Evolutionary conservation across 2,329 filamentous ascomycete species (phyloP), one percentile per base, ranked within the genome.

Genomic region (Pseudopyrenochaeta lycopersici): DNA sequence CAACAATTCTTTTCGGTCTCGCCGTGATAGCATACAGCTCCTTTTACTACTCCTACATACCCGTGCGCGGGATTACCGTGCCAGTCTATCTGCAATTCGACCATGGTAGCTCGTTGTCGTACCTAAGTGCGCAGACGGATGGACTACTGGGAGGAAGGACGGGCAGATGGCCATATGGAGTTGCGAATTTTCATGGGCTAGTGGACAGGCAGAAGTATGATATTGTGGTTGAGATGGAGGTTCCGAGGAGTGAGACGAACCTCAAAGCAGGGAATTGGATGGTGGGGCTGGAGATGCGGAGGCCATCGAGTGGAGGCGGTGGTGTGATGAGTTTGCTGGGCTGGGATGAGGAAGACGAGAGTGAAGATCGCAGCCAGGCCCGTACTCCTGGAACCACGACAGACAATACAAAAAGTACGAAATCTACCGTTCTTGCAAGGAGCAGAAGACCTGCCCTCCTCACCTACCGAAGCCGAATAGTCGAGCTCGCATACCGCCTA

Each of bases 201-300:
- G 80, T 17, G 81, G 85, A 41, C 78, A 95, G 58, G 41, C 94
- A 97, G 73, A 84, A 88, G 42, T 99, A 99, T 81, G 92, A 98
- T 74, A 84, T 99, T 36, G 83, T 85, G 4, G 82, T 98, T 1
- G 81, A 86, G 18, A 82, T 99, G 29, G 84, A 85, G 3, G 81
- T 99, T 58, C 95, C 95, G 15, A 87, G 89, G 35, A 95, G 91
- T 2, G 87, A 86, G 0, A 77, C 82, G 1, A 99, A 99, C 68
- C 77, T 90, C 18, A 84, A 84, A 2, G 84, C 85, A 12, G 95
- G 95, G 23, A 98, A 98, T 78, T 98, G 97, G 81, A 99, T 99
- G 95, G 80, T 98, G 15, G 88, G 90, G 41, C 79, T 97, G 14
- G 84, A 87, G 55, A 84, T 97, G 46, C 82, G 90, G 44, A 75